Evolutionary conservation across 352 stramenopile genomes (phyloP).

Genomic region (Phytophthora sojae): DNA sequence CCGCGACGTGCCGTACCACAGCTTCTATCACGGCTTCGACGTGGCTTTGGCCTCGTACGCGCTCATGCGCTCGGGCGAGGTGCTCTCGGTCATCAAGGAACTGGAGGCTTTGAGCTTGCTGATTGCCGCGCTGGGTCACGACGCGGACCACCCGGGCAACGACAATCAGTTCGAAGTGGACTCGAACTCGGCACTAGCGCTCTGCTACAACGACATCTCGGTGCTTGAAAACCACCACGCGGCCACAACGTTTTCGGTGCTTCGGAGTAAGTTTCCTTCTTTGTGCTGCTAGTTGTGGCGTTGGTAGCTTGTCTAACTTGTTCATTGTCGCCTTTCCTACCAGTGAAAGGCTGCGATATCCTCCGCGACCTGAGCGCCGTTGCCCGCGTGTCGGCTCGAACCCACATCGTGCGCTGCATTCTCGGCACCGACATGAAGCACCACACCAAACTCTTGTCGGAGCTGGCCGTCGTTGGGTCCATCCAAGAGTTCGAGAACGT

Average conservation of each 20-base stretch:
- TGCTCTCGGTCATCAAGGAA: constrained; percentile 75
- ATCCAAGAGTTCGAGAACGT: constrained; percentile 66
- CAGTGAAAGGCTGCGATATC: constrained; percentile 66
- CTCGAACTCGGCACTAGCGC: constrained; percentile 72
- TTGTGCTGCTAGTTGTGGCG: neutral
- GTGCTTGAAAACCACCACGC: constrained; percentile 91
- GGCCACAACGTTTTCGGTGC: constrained; percentile 75
- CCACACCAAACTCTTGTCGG: constrained; percentile 71
- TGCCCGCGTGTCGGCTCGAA: constrained; percentile 55
- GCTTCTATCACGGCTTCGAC: constrained; percentile 88
- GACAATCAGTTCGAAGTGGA: constrained; percentile 93
- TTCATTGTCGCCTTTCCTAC: no score
- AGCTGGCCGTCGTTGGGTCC: constrained; percentile 51
- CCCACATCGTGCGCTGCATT: constrained; percentile 78
- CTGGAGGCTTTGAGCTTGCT: constrained; percentile 82
- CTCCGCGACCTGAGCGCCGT: constrained; percentile 59
- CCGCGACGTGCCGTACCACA: constrained; percentile 84
- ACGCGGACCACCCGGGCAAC: constrained; percentile 89
- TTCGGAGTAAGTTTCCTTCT: constrained; percentile 48
- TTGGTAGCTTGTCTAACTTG: constrained; percentile 1
- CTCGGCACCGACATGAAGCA: constrained; percentile 88
- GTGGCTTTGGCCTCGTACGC: constrained; percentile 74
- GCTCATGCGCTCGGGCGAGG: constrained; percentile 60
- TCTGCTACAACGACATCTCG: constrained; percentile 92
- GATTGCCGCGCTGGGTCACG: constrained; percentile 84